Base-by-base conservation (phyloP, 1,139 yeast genomes). In the Meyerozyma sp. region DNA sequence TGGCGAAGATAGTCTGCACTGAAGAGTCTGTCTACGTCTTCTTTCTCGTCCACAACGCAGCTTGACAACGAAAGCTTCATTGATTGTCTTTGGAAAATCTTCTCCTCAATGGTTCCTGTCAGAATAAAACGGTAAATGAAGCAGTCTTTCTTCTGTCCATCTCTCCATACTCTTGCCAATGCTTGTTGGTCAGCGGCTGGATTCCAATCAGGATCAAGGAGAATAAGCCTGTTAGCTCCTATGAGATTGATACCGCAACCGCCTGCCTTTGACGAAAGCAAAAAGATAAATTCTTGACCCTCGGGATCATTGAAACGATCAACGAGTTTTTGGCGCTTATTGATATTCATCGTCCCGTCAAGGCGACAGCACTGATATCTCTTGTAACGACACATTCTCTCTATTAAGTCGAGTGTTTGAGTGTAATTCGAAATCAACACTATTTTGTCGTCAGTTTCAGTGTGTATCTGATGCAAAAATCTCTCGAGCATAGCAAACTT, bases 141-240 rank as follows among this genome's bases (percentile, higher is more conserved):
- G 66, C 98, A 93, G 62, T 88, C 96, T 64, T 93, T 93, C 73
- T 88, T 91, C 59, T 93, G 98, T 0, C 98, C 98, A 66, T 93
- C 98, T 72, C 98, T 84, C 98, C 98, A 93, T 3, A 93, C 96
- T 62, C 98, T 79, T 0, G 98, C 98, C 48, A 93, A 72, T 0
- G 98, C 98, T 65, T 93, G 98, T 61, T 93, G 98, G 61, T 93
- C 98, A 2, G 97, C 86, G 0, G 98, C 98, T 0, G 98, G 98
- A 56, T 93, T 93, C 98, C 98, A 93, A 63, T 94, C 98, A 0
- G 98, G 98, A 60, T 93, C 99, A 56, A 93, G 74, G 44, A 93
- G 70, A 26, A 93, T 80, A 48, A 93, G 71, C 49, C 98, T 74
- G 56, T 94, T 93, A 8, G 98, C 99, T 8, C 98, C 98, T 56